Base-by-base conservation (phyloP, 2,329 filamentous ascomycete genomes). In the Aspergillus phoenicis region DNA sequence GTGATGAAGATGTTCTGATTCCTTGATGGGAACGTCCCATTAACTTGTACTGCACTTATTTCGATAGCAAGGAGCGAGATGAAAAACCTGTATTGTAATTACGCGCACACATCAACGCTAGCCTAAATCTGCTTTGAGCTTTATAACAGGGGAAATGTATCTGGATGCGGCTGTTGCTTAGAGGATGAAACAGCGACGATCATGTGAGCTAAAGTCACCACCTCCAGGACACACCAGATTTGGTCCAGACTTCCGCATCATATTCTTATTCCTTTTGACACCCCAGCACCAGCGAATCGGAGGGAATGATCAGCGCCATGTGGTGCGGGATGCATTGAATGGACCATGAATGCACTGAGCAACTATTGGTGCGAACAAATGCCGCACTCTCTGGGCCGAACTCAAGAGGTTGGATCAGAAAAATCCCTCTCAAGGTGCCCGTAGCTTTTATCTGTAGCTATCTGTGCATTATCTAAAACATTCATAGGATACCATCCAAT, bases 301-400 rank as follows among this genome's bases (percentile, higher is more conserved):
- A 45, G 53, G 17, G 39, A 56, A 30, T 56, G 8, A 8, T 22
- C 15, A 28, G 30, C 15, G 7, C 39, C 53, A 45, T 47, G 53
- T 56, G 39, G 15, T 24, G 43, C 26, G 53, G 43, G 28, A 24
- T 33, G n/a, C 13, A 15, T 45, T 17, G 8, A 15, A 28, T 17
- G 47, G 41, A 45, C 49, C 30, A 17, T 33, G 39, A 22, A 52
- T 15, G 24, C 13, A n/a, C 20, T 4, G 2, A 8, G 22, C 6
- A 38, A 30, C 43, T n/a, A 63, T 64, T 64, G 56, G 62, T 53
- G 39, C n/a, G 52, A 57, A 58, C 58, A 62, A 64, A 64, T 64
- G 56, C 59, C 59, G 52, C 62, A 64, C 24, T 26, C 28, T 7
- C n/a, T 15, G 20, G 24, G 36, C 43, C 48, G 28, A 59, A 47